Base-by-base conservation (phyloP, 495 filamentous ascomycete genomes). In the Annulohypoxylon moriforme region DNA sequence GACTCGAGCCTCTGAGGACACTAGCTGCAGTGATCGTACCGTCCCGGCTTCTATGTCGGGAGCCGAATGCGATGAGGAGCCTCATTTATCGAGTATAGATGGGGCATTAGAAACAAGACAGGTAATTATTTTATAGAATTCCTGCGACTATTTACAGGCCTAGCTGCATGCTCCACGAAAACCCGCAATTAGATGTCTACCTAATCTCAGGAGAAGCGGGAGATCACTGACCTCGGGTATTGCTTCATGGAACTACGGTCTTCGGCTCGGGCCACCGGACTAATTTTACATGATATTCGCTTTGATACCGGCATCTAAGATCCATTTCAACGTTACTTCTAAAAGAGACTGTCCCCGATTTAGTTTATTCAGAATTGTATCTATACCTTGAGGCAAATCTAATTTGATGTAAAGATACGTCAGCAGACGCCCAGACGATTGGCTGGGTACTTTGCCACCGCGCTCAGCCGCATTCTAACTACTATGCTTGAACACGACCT, bases 181-280 rank as follows among this genome's bases (percentile, higher is more conserved):
- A 8, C 2, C 60, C 2, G 40, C 7, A 47, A 38, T 25, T 53
- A 24, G 11, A 5, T 22, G 42, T 13, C 36, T 27, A 56, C 36
- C 38, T 62, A 55, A 22, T 53, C 16, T 55, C 13, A 22, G 22
- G n/a, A 57, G 0, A 20, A 29, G 33, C 14, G 18, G 20, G 24
- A 50, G 55, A n/a, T 47, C 20, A 36, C 38, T 44, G 55, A 67
- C 69, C 69, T 72, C 69, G 69, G 69, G 63, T 72, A 72, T 50
- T 36, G 52, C 36, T 69, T 52, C 14, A 27, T 42, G 33, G 44
- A 31, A 47, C 57, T 31, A 56, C 24, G 5, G 40, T 47, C 52
- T 31, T 63, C 50, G 50, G 58, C 33, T 67, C 69, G 69, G 64
- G 31, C 67, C 42, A 67, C 44, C 63, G 69, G 69, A 62, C 31